These are phyloP conservation scores for Clavispora fructus DNA, from an alignment of 805 yeast species.

Conservation along the genomic window DNA sequence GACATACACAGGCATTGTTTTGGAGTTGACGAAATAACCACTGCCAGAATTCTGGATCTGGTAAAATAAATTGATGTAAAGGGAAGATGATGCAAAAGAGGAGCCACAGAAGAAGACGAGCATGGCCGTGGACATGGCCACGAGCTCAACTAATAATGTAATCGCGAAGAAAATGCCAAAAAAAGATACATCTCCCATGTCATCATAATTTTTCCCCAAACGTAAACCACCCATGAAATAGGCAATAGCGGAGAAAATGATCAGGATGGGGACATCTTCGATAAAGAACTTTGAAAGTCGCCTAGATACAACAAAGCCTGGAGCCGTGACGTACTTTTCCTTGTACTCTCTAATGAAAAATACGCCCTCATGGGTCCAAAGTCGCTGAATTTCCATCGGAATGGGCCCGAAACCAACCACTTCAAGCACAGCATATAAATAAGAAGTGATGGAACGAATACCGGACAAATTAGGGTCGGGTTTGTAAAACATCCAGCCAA, in stretches of 20 bases:
- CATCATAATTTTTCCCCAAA: constrained; percentile 10
- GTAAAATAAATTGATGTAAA: constrained; percentile 58
- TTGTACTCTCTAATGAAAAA: constrained; percentile 53
- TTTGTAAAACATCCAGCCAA: constrained; percentile 73
- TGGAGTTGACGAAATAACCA: constrained; percentile 74
- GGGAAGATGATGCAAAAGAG: constrained; percentile 57
- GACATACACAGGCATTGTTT: constrained; percentile 76
- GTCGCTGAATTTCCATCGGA: constrained; percentile 34
- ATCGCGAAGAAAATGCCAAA: constrained; percentile 64
- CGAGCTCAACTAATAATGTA: constrained; percentile 50
- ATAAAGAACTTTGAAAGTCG: constrained; percentile 58
- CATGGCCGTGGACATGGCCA: constrained; percentile 53
- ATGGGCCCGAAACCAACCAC: constrained; percentile 37
- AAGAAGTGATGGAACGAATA: constrained; percentile 48
- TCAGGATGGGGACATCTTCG: constrained; percentile 64
- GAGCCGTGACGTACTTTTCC: constrained; percentile 60
- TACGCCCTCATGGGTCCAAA: constrained; percentile 35
- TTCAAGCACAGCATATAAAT: constrained; percentile 33
- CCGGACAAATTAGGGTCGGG: constrained; percentile 61
- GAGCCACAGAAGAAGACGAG: constrained; percentile 50
- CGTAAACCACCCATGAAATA: constrained; percentile 78
- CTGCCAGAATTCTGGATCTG: constrained; percentile 74
- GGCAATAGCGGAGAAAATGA: constrained; percentile 55
- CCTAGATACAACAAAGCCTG: constrained; percentile 64
- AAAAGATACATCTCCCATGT: constrained; percentile 11